Conservation (phyloP, 1,139 yeast genomes). For the Yamadazyma sp. region DNA sequence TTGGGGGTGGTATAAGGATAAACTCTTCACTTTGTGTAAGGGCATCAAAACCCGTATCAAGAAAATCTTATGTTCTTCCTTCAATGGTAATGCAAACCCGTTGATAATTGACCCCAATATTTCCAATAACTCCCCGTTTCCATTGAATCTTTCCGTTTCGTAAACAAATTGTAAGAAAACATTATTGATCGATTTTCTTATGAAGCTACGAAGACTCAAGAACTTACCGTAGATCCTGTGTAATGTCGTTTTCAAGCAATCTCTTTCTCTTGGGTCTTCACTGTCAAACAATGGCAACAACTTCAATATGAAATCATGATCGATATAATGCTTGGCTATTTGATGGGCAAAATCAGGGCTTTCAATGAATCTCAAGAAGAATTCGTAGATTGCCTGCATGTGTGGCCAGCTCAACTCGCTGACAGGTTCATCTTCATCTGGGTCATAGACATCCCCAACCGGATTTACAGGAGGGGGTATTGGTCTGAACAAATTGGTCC, state of each 20-base stretch:
- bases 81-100: slow-evolving; percentile 95
- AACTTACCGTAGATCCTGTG: slow-evolving; percentile 97
- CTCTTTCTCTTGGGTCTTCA: slow-evolving; percentile 96
- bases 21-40: slow-evolving; percentile 84
- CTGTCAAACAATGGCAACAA: slow-evolving; percentile 88
- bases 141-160: slow-evolving; percentile 95
- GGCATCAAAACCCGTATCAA: slow-evolving; percentile 88
- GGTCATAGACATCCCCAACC: slow-evolving; percentile 92
- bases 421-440: slow-evolving; percentile 98
- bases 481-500: slow-evolving; percentile 85
- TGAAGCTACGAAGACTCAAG: slow-evolving; percentile 83
- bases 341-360: slow-evolving; percentile 94
- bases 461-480: slow-evolving; percentile 99
- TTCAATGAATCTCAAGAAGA: slow-evolving; percentile 88
- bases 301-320: slow-evolving; percentile 80
- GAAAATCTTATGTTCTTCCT: slow-evolving; percentile 94
- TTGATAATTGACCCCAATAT: slow-evolving; percentile 94
- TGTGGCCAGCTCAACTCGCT: slow-evolving; percentile 98
- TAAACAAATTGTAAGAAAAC: slow-evolving; percentile 91
- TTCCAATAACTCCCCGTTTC: slow-evolving; percentile 91
- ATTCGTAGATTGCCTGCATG: slow-evolving; percentile 95
- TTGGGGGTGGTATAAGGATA: slow-evolving; percentile 92
- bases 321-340: slow-evolving; percentile 89
- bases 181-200: slow-evolving; percentile 87
- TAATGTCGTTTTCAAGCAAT: slow-evolving; percentile 88